phyloP scores from a whole-genome alignment of 2,329 filamentous ascomycete species.

The Venturia effusa region DNA sequence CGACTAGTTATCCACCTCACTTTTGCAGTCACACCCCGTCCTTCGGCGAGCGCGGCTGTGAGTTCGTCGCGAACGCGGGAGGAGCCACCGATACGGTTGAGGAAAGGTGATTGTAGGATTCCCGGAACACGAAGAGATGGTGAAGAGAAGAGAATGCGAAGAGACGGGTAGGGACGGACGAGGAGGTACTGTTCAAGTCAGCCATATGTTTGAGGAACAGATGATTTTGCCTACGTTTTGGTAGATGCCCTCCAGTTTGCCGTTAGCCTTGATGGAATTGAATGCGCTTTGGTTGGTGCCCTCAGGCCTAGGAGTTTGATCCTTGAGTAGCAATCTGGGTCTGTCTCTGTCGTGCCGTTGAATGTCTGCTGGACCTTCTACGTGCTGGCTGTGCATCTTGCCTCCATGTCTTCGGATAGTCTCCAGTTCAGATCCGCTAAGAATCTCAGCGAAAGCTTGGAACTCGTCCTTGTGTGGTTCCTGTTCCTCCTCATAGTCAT shows the following conservation, averaged over 20 bases:
- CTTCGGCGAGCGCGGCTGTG: conserved; percentile 51
- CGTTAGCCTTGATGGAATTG: conserved; percentile 22
- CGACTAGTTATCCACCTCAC: conserved; percentile 47
- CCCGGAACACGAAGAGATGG: conserved; percentile 39
- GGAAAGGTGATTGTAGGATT: conserved; percentile 37
- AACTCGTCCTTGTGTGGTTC: conserved; percentile 46
- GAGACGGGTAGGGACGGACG: conserved; percentile 35
- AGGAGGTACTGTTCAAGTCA: conserved; percentile 31
- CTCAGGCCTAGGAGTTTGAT: conserved; percentile 29
- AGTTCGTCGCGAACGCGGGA: conserved; percentile 43
- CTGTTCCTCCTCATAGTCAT: conserved; percentile 17
- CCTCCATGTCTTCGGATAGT: conserved; percentile 54
- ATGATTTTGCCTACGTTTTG: conserved; percentile 38
- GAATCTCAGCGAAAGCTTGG: conserved; percentile 55
- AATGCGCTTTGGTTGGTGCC: conserved; percentile 21
- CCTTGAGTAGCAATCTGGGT: conserved; percentile 39
- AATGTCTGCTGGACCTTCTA: conserved; percentile 22
- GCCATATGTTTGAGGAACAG: not conserved
- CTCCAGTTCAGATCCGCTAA: conserved; percentile 56
- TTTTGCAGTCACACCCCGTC: conserved; percentile 63
- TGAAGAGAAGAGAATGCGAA: conserved; percentile 40
- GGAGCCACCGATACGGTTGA: conserved; percentile 39
- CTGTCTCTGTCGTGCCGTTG: conserved; percentile 23
- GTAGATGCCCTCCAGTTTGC: conserved; percentile 42
- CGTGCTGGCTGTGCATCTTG: conserved; percentile 47